Conservation (phyloP, 768 basidiomycete species). For the Leccinum arenicola region DNA sequence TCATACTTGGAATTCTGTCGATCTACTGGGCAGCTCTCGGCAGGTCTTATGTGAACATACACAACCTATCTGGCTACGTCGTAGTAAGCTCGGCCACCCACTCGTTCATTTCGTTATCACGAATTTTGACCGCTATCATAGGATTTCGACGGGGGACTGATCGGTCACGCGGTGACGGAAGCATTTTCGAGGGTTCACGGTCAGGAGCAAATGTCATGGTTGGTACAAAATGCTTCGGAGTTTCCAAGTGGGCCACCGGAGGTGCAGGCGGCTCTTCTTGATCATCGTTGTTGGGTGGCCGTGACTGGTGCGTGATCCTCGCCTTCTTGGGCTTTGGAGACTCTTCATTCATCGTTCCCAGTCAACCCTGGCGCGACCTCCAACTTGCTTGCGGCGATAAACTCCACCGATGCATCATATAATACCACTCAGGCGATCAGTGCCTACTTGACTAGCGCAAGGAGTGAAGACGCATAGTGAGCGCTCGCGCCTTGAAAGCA, state of each 20-base stretch:
- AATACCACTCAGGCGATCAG: conserved; percentile 49
- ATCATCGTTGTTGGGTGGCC: conserved; percentile 54
- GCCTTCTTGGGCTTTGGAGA: not conserved
- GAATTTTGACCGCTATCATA: conserved; percentile 15
- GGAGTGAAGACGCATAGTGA: conserved; percentile 61
- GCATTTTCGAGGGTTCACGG: conserved; percentile 33
- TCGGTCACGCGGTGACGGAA: conserved; percentile 47
- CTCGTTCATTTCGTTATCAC: not conserved
- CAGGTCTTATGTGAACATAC: conserved; percentile 35
- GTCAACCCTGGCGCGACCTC: conserved; percentile 42
- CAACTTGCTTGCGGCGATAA: conserved; percentile 37
- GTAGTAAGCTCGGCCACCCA: conserved; percentile 39
- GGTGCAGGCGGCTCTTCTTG: conserved; percentile 42
- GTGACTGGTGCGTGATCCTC: conserved; percentile 43
- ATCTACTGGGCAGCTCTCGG: conserved; percentile 64
- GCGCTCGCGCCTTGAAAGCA: conserved; percentile 15
- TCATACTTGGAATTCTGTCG: conserved; percentile 49
- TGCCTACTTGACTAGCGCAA: conserved; percentile 44
- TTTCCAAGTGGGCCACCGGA: conserved; percentile 46
- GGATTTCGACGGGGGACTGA: conserved; percentile 59
- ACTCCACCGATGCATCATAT: conserved; percentile 41
- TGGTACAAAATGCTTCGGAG: conserved; percentile 35
- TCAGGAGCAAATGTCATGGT: conserved; percentile 44
- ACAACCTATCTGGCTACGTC: conserved; percentile 52
- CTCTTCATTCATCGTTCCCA: conserved; percentile 13